Percentiles rank a stretch among this genome's conserved stretches.
These are phyloP conservation scores for Fusarium nygamai DNA, from an alignment of 2,329 filamentous ascomycete species.

Conservation along the genomic window DNA sequence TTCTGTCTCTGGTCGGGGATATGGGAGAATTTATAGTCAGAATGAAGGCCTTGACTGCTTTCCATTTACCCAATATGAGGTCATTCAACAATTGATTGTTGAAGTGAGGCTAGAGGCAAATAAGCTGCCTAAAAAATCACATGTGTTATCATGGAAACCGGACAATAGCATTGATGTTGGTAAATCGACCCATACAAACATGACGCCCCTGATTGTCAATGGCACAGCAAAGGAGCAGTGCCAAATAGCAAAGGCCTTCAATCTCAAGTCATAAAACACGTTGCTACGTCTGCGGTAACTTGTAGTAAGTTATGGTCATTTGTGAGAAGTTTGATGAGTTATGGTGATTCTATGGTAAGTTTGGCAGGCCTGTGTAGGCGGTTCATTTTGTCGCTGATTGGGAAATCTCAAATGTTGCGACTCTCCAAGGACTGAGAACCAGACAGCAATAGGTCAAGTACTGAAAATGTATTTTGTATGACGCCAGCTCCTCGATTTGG, in stretches of 20 bases:
- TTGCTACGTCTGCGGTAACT: neutral
- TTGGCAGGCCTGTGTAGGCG: neutral
- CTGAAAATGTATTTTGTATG: slow-evolving; percentile 31
- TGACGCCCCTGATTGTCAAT: neutral
- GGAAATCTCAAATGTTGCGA: no score
- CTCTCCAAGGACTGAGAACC: neutral
- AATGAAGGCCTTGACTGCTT: neutral
- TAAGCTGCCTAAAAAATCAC: neutral
- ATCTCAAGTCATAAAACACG: neutral
- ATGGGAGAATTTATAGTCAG: neutral
- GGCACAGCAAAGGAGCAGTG: neutral
- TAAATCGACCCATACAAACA: neutral
- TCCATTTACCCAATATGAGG: neutral
- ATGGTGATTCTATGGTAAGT: neutral
- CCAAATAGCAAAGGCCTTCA: neutral
- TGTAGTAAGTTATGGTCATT: neutral
- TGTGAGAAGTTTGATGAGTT: neutral
- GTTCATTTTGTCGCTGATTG: neutral
- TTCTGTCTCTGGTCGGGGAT: neutral
- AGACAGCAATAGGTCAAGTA: neutral
- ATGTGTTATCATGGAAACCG: neutral
- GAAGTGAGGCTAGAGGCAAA: neutral
- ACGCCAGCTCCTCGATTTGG: slow-evolving; percentile 27
- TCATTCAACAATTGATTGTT: neutral
- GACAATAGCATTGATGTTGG: neutral